Percentiles rank a stretch among this genome's conserved stretches.
Conservation (phyloP, 257 asterid species). For the Solanum tacnaense region DNA sequence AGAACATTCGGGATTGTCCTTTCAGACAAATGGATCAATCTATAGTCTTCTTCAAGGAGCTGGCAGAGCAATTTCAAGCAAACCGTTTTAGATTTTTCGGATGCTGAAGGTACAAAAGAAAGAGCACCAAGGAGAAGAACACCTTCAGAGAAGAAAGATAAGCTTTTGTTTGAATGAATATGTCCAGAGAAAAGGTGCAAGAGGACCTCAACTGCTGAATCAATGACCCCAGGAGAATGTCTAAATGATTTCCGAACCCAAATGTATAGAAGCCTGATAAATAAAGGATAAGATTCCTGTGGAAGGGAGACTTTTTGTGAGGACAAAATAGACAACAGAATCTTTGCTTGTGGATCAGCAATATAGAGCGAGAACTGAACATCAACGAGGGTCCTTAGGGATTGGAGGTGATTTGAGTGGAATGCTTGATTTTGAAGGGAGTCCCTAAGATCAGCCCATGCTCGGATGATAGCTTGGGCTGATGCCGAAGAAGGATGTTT, state of each 20-base stretch:
- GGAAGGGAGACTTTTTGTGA: slow-evolving; percentile 39
- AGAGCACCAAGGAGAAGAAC: slow-evolving; percentile 74
- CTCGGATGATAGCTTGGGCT: slow-evolving; percentile 71
- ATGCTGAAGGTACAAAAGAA: slow-evolving; percentile 39
- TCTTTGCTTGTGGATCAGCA: slow-evolving; percentile 93
- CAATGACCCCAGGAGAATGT: slow-evolving; percentile 45
- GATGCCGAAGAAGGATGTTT: slow-evolving; percentile 34
- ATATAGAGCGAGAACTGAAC: slow-evolving; percentile 58
- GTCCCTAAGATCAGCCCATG: slow-evolving; percentile 87
- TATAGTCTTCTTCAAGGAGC: slow-evolving; percentile 43
- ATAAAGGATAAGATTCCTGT: slow-evolving; percentile 50
- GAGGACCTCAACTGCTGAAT: slow-evolving; percentile 41
- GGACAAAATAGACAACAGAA: slow-evolving; percentile 59
- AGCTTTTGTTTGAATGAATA: slow-evolving; percentile 19
- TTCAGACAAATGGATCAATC: slow-evolving; percentile 32
- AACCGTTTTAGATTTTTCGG: slow-evolving; percentile 48
- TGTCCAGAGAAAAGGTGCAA: slow-evolving; percentile 29
- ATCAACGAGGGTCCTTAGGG: slow-evolving; percentile 42
- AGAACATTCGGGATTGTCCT: slow-evolving; percentile 44
- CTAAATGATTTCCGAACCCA: slow-evolving; percentile 77
- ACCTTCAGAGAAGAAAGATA: slow-evolving; percentile 60
- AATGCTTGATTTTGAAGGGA: slow-evolving; percentile 44
- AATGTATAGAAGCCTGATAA: slow-evolving; percentile 64
- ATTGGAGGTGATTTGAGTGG: slow-evolving; percentile 45
- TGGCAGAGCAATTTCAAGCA: slow-evolving; percentile 65